Evolutionary conservation across 2,329 filamentous ascomycete species (phyloP).

Genomic region (Aspergillus pseudoviridinutans): DNA sequence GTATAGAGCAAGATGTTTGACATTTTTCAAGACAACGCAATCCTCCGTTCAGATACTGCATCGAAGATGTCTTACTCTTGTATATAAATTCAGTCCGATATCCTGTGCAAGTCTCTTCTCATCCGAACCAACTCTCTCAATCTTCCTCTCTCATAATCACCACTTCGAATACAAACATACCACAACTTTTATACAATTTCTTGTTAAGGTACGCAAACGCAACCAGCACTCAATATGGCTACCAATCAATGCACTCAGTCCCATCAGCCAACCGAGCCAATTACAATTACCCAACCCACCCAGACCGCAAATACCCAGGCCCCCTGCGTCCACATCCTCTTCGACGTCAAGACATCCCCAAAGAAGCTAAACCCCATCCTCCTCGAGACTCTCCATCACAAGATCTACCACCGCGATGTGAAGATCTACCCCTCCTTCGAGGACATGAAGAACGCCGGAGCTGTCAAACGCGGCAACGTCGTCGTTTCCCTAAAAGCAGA

Average conservation of each 20-base stretch:
- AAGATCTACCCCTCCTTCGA: not conserved
- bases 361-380: not conserved
- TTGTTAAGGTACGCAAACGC: too few species aligned
- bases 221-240: too few species aligned
- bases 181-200: too few species aligned
- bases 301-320: too few species aligned
- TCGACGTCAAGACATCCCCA: not conserved
- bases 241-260: too few species aligned
- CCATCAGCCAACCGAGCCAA: too few species aligned
- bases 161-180: too few species aligned
- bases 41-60: not conserved
- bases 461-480: not conserved
- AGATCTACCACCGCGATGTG: not conserved
- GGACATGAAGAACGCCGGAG: too few species aligned
- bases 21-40: not conserved
- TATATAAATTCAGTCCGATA: not conserved
- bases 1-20: not conserved
- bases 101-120: not conserved
- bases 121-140: not conserved
- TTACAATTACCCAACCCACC: too few species aligned
- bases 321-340: not conserved
- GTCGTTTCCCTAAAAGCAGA: rapidly evolving
- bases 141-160: too few species aligned
- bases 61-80: not conserved
- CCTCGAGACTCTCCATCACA: not conserved